Base-by-base conservation (phyloP, 306 rosid genomes). In the Quercus bicolor region DNA sequence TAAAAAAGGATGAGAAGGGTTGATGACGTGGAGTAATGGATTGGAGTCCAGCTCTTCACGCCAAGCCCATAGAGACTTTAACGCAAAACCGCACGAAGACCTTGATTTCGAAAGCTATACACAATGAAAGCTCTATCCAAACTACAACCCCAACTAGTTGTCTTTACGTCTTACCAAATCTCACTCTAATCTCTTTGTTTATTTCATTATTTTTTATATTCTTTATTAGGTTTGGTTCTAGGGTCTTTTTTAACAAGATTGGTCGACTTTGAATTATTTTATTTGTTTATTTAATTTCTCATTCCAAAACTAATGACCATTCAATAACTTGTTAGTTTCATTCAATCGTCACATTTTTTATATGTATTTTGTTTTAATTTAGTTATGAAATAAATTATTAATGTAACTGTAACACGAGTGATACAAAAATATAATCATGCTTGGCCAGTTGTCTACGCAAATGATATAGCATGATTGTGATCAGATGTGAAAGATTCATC, bases 31-130 rank as follows among this genome's bases (percentile, higher is more conserved):
- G 90, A 70, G 89, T 87, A 62, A 78, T 86, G 72, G 86, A 69
- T 79, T 78, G 88, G 90, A 84, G 85, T 75, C 93, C 91, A 88
- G 84, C 80, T 81, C 80, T 84, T 75, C 70, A 94, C 84, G 94
- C 89, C 55, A 94, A 73, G 86, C 80, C 81, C 84, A 82, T 26
- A 82, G 77, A 85, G 85, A 77, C 83, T 86, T 86, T 81, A 88
- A 86, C 21, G 70, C 77, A 80, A 89, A 77, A 86, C 87, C 85
- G 68, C 85, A 76, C 82, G 81, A 79, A 82, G 82, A 43, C 81
- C 76, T 82, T 8, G 45, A 40, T 40, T 40, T 40, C 83, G 90
- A 90, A 80, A 85, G 81, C 76, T 77, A 82, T 53, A 48, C 16
- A 48, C 69, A 26, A 37, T 70, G 90, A 87, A 81, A 88, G 88